A percentile compares a stretch with the other conserved stretches of the same genome.
Conservation (phyloP, 148 eudicot species). For the Camellia sinensis region DNA sequence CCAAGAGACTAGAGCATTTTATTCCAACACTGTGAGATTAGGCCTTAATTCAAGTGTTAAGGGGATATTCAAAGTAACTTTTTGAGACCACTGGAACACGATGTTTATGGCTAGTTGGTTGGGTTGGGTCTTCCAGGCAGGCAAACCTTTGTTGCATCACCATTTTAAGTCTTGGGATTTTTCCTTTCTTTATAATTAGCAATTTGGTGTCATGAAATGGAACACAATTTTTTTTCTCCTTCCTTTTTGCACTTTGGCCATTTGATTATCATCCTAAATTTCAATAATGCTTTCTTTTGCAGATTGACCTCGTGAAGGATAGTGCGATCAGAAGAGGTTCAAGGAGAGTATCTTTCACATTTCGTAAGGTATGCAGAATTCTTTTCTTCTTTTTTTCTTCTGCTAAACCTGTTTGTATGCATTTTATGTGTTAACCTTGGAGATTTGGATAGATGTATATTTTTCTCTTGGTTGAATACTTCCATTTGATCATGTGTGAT, state of each 20-base stretch:
- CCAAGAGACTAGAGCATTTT: too few species aligned
- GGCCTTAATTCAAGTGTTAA: not conserved
- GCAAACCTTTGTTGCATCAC: not conserved
- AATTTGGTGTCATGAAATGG: not conserved
- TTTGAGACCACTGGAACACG: not conserved
- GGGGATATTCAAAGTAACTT: not conserved
- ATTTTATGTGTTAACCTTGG: not conserved
- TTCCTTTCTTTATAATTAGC: not conserved
- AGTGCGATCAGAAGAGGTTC: constrained; percentile 53
- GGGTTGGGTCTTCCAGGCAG: not conserved
- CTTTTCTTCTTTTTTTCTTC: not conserved
- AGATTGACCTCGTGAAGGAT: constrained; percentile 80
- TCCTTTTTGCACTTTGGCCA: not conserved
- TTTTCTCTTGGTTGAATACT: not conserved
- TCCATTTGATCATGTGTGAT: not conserved
- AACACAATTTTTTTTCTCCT: not conserved
- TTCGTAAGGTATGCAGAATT: constrained; percentile 65
- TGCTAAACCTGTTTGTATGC: not conserved
- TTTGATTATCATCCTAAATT: not conserved
- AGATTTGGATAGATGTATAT: not conserved
- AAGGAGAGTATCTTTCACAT: constrained; percentile 90
- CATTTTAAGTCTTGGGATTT: not conserved
- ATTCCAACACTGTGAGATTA: too few species aligned
- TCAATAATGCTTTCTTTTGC: constrained; percentile 19
- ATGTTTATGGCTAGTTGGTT: not conserved